A percentile compares a stretch with the other conserved stretches of the same genome.
Conservation (phyloP, 2,329 filamentous ascomycete species). For the Penicillium sp. region DNA sequence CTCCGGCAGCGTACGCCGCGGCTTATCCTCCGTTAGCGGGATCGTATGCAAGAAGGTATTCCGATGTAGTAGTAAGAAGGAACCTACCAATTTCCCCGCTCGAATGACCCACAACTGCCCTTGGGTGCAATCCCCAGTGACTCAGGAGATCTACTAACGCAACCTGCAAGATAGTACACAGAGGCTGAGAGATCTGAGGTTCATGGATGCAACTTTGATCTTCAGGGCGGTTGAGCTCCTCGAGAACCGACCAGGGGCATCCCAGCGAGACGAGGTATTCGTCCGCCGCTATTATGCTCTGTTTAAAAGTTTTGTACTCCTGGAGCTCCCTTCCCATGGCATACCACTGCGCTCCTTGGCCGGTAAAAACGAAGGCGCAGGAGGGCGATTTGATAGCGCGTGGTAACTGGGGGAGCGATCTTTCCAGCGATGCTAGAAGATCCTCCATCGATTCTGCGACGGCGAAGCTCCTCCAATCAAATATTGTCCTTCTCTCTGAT, state of each 20-base stretch:
- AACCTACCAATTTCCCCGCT: neutral
- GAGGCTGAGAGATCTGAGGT: no score
- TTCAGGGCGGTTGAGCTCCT: no score
- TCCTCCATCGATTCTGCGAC: neutral
- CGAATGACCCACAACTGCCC: neutral
- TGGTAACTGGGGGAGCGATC: no score
- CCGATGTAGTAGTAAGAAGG: neutral
- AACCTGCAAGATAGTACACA: no score
- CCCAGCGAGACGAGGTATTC: no score
- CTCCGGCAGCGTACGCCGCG: neutral
- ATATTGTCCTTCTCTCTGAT: no score
- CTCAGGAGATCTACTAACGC: neutral
- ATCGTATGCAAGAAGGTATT: neutral
- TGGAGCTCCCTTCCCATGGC: conserved; percentile 32
- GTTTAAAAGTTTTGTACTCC: neutral
- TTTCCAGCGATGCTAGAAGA: no score
- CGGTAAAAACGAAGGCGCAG: conserved; percentile 33
- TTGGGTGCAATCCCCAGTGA: neutral
- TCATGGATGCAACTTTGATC: no score
- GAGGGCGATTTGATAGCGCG: neutral
- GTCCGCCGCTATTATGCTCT: no score
- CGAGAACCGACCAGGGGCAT: no score
- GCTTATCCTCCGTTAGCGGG: neutral
- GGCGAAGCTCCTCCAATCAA: no score
- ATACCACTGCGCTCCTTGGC: conserved; percentile 39